Evolutionary conservation across 2,329 filamentous ascomycete species (phyloP).

Genomic region (Botryotinia globosa): DNA sequence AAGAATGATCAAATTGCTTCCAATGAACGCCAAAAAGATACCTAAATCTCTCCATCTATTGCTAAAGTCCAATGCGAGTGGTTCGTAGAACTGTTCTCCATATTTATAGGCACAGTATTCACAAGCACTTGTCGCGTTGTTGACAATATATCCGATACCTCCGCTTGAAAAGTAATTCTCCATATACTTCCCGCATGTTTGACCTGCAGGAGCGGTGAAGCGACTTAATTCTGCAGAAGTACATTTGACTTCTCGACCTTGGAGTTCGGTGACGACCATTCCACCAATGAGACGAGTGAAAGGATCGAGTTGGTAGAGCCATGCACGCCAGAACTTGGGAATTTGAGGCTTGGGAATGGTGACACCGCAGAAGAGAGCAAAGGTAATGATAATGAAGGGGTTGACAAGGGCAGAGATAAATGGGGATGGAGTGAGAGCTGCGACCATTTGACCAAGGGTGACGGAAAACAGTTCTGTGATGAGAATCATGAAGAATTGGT

Average conservation of each 20-base stretch:
- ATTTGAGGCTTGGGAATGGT: conserved; percentile 77
- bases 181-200: conserved; percentile 77
- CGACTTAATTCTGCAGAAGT: conserved; percentile 57
- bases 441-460: conserved; percentile 72
- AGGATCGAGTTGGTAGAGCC: conserved; percentile 80
- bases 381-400: conserved; percentile 78
- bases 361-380: conserved; percentile 84
- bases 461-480: conserved; percentile 83
- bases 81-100: conserved; percentile 75
- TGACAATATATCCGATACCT: conserved; percentile 68
- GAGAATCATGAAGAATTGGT: conserved; percentile 82
- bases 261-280: conserved; percentile 75
- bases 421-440: conserved; percentile 72
- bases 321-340: conserved; percentile 72
- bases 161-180: conserved; percentile 62
- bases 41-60: conserved; percentile 80
- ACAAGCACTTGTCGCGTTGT: conserved; percentile 65
- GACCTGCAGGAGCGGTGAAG: conserved; percentile 64
- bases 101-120: conserved; percentile 78
- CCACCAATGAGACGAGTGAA: conserved; percentile 80
- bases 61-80: conserved; percentile 63
- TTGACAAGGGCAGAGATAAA: conserved; percentile 79
- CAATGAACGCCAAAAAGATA: conserved; percentile 74
- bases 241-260: conserved; percentile 63
- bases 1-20: conserved; percentile 67